A percentile compares a stretch with the other conserved stretches of the same genome.
phyloP scores from a whole-genome alignment of 306 rosid species.

The Purshia tridentata region DNA sequence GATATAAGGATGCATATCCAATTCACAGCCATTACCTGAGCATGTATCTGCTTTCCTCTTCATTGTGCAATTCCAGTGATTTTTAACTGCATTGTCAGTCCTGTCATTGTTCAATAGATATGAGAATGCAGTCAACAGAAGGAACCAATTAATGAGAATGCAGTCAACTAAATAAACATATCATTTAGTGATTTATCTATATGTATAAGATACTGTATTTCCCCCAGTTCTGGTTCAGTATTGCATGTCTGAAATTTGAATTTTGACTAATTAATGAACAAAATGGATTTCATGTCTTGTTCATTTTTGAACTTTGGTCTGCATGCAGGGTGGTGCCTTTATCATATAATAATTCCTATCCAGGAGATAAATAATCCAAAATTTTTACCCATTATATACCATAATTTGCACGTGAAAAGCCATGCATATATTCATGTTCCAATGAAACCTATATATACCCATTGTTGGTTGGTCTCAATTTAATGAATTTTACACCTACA shows the following conservation, averaged over 20 bases:
- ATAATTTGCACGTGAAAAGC: not conserved
- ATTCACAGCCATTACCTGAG: slow-evolving; percentile 32
- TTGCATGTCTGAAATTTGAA: not conserved
- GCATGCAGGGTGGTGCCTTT: not conserved
- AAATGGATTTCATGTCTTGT: no score
- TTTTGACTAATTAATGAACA: not conserved
- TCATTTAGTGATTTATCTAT: not conserved
- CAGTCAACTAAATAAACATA: no score
- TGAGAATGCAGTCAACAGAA: slow-evolving; percentile 6
- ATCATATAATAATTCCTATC: not conserved
- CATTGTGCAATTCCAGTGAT: slow-evolving; percentile 60
- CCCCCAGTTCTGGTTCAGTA: not conserved
- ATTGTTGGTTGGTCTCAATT: not conserved
- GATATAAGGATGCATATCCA: not conserved
- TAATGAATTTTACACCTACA: not conserved
- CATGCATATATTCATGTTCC: not conserved
- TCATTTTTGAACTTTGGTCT: not conserved
- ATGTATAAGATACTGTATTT: not conserved
- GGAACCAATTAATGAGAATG: not conserved
- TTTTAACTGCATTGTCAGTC: slow-evolving; percentile 66
- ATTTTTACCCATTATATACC: not conserved
- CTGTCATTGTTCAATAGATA: slow-evolving; percentile 31
- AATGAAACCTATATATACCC: not conserved
- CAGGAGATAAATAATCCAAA: not conserved
- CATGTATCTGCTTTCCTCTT: slow-evolving; percentile 42